phyloP scores from a whole-genome alignment of 345 rosid species.

The Capsella bursapastoris region DNA sequence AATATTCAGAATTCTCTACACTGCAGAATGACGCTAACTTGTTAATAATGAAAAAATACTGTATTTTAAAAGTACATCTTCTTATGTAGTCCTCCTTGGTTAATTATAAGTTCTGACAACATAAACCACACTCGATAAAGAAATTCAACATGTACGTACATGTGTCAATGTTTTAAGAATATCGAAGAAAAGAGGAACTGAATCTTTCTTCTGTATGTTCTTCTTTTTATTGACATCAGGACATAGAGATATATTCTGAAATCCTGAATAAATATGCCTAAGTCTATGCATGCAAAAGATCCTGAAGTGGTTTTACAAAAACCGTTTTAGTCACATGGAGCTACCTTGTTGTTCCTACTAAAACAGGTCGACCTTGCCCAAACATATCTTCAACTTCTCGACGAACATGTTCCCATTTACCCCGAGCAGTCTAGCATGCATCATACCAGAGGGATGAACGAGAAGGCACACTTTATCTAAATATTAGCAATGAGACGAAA shows the following conservation, averaged over 20 bases:
- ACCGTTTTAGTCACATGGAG: constrained; percentile 2
- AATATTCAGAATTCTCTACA: constrained; percentile 90
- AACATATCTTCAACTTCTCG: constrained; percentile 93
- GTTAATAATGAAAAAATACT: constrained; percentile 18
- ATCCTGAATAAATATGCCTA: background rate
- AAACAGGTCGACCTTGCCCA: constrained; percentile 92
- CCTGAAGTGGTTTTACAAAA: background rate
- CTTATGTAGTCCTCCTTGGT: constrained; percentile 7
- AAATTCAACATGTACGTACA: background rate
- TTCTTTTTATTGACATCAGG: constrained; percentile 9
- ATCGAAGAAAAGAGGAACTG: constrained; percentile 6
- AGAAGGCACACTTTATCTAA: constrained; percentile 14
- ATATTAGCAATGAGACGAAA: constrained; percentile 19
- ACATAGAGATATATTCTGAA: constrained; percentile 19
- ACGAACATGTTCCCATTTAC: constrained; percentile 90
- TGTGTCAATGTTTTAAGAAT: constrained; percentile 1
- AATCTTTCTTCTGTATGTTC: constrained; percentile 1
- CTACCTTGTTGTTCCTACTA: constrained; percentile 97
- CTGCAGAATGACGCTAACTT: constrained; percentile 57
- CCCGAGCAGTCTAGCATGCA: constrained; percentile 74
- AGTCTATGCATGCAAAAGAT: constrained; percentile 19
- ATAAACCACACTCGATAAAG: constrained; percentile 3
- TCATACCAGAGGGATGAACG: constrained; percentile 30
- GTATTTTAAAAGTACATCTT: background rate
- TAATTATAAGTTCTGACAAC: constrained; percentile 15